Evolutionary conservation across 345 rosid species (phyloP), one percentile per base, ranked within the genome.

Genomic region (Trapa incisa): DNA sequence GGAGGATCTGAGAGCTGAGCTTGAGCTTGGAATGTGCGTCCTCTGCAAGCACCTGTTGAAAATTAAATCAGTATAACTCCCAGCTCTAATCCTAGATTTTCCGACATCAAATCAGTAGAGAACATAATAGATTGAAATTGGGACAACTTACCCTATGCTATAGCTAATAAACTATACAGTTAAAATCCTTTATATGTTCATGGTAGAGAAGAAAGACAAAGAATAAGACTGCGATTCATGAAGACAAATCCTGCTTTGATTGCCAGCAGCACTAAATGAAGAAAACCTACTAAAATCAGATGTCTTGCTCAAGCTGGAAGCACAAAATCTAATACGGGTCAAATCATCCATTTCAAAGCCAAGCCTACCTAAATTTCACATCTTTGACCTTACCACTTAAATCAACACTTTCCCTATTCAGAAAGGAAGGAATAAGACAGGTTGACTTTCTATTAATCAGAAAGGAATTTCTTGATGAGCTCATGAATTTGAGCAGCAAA

Each of bases 1-100:
- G 96, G 68, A 94, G 95, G 71, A 94, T 87, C 71, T 72, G 75
- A 5, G 95, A 90, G 73, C 75, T 68, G 36, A 88, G 91, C 78
- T 84, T 90, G 78, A 80, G 80, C 77, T 82, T 74, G 45, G 91
- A 67, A 72, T 80, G 79, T 43, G 69, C 71, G 11, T 75, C 75
- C 41, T 63, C 84, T 29, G 80, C 72, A 53, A 73, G 42, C 35
- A 77, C 85, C 93, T 89, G 85, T 68, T 22, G 65, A 75, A 52
- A 63, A 70, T 12, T n/a, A 47, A 43, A 43, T 17, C 47, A 29
- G 37, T 15, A 65, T 42, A 17, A 17, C 33, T 41, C n/a, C 60
- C 43, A 64, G 64, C 48, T 43, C 35, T 11, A 58, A 43, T 38
- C 57, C n/a, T 15, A 68, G 48, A 12, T 8, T 41, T 12, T 38